Evolutionary conservation across 257 asterid genomes (phyloP), one percentile per base, ranked within the genome.

Genomic region (Anisodus tanguticus): DNA sequence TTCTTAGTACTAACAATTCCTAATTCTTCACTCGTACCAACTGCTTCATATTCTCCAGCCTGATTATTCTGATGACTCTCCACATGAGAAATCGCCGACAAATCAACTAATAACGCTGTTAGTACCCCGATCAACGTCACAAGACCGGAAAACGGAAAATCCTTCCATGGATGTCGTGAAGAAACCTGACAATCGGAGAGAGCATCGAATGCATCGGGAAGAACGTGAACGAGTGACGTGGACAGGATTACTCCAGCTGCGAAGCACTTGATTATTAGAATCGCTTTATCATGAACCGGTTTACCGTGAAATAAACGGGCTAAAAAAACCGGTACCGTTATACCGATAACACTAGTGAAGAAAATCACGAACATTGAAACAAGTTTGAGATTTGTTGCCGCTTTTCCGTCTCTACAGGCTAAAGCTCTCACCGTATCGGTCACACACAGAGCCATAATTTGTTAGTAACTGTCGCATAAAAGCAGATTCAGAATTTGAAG

Each of bases 231-330:
- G 7, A 89, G 86, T 3, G 91, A 87, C 3, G 91, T 89, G 4
- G 91, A 89, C 2, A 89, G 77, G 15, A 89, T 89, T 2, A 89
- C 90, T 4, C 91, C 88, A 9, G 90, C 90, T 4, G 90, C 90
- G 67, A 89, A 87, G 60, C 91, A 89, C 62, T 89, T 87, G 85
- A 89, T 89, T 10, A 87, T 31, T 16, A 89, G 51, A 2, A 87
- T 83, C 8, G 90, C 90, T 59, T 87, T 89, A 62, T 89, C 91
- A 71, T 89, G 87, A 19, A 83, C 88, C 2, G 90, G 85, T 77
- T 85, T 89, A 0, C 91, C 90, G 17, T 82, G 90, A 49, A 89
- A 89, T 6, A 85, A 19, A 2, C 89, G 87, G 13, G 91, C 89
- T 0, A 87, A 85, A 9, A 87, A 51, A 1, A 64, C 88, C 3